Evolutionary conservation across 768 basidiomycete species (phyloP), one percentile per base, ranked within the genome.

Genomic region (Amylocystis lapponica): DNA sequence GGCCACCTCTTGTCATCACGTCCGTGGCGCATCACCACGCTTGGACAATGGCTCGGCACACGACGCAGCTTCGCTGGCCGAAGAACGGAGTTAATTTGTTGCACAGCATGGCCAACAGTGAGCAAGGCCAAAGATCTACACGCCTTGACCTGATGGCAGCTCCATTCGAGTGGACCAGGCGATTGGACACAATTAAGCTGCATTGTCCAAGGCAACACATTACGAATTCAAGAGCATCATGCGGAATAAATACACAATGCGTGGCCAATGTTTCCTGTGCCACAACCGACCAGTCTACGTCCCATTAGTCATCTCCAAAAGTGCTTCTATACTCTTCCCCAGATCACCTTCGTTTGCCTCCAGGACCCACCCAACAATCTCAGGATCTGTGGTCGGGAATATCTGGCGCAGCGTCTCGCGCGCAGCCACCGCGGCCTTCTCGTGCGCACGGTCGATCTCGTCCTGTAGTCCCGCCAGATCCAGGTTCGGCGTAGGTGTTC

Each of bases 261-360:
- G 14, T 27, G 8, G 38, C 29, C 26, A 5, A 26, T 39, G 5
- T 23, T 11, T 39, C 11, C 10, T n/a, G 5, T 10, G n/a, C n/a
- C 38, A 12, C 10, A 13, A 4, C 38, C n/a, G 10, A 13, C 16
- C 12, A 9, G 22, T 20, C 22, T 43, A 60, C 17, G 45, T 45
- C 34, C 57, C 60, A 32, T 65, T 65, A 34, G 66, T 66, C 72
- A 91, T 87, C 66, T 92, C 89, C 57, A 92, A 65, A 48, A 92
- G 59, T 37, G 72, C 78, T 57, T 95, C 93, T 53, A 95, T 93
- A 58, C 89, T 93, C 72, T 77, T 79, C 31, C 91, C 92, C 45
- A 96, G 58, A 66, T 96, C 91, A 16, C 89, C 87, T 7, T 77
- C 78, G 54, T 91, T 91, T 34, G 88, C 90, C 59, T 95, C 92